Evolutionary conservation across 2,329 filamentous ascomycete species (phyloP).

Genomic region (Exophiala sp.): DNA sequence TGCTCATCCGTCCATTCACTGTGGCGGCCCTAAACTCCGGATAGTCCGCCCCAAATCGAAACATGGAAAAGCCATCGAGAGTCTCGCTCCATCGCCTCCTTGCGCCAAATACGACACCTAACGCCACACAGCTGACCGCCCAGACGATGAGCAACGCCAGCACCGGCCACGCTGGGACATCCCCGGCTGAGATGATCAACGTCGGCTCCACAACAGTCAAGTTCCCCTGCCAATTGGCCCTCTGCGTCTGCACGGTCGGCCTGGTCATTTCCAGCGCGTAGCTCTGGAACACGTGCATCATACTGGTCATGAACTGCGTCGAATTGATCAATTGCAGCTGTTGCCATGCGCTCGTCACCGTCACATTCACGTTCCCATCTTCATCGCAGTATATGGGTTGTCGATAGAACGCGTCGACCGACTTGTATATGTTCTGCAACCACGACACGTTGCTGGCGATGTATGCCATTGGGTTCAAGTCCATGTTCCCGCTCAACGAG

Average conservation of each 20-base stretch:
- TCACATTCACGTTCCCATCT: not conserved
- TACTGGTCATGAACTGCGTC: not conserved
- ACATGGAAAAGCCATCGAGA: slow-evolving; percentile 17
- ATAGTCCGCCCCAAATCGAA: slow-evolving; percentile 12
- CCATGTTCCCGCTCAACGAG: too few relatives aligned
- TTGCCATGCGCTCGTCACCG: not conserved
- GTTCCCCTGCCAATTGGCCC: not conserved
- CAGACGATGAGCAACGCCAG: slow-evolving; percentile 10
- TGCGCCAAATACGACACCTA: slow-evolving; percentile 14
- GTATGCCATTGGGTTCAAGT: slow-evolving; percentile 3
- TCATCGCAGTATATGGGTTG: not conserved
- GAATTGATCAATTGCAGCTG: slow-evolving; percentile 7
- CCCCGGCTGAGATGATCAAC: not conserved
- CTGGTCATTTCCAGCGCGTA: slow-evolving; percentile 4
- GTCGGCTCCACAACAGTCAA: not conserved
- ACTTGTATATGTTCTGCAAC: slow-evolving; percentile 5
- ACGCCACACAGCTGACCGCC: slow-evolving; percentile 5
- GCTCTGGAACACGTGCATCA: not conserved
- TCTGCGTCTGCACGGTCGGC: not conserved
- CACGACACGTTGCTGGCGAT: slow-evolving; percentile 1
- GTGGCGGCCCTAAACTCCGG: not conserved
- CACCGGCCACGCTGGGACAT: not conserved
- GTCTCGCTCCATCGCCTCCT: slow-evolving; percentile 16
- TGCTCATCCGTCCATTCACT: not conserved
- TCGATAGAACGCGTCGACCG: slow-evolving; percentile 1